Evolutionary conservation across 2,329 filamentous ascomycete genomes (phyloP).

Genomic region (Alternaria viburni): DNA sequence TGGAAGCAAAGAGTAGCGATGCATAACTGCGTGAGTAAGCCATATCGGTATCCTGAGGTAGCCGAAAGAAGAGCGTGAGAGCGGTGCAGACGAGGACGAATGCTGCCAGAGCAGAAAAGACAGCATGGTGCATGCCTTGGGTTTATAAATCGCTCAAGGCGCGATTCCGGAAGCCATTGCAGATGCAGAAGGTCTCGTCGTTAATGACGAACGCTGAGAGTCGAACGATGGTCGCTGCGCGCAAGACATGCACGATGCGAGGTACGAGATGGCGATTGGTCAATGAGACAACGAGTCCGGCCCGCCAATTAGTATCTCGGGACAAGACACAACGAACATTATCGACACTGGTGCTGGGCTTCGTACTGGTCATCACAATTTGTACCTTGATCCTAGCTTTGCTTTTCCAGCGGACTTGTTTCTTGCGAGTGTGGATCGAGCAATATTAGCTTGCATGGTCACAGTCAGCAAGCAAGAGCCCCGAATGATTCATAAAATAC

Average conservation of each 20-base stretch:
- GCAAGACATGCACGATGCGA: conserved; percentile 23
- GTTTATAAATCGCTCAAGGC: neutral
- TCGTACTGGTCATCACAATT: neutral
- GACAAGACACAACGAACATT: neutral
- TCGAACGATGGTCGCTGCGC: conserved; percentile 4
- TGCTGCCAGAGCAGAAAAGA: conserved; percentile 9
- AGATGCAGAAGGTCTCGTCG: conserved; percentile 22
- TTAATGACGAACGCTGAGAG: conserved; percentile 14
- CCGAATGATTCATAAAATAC: neutral
- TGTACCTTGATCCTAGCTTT: neutral
- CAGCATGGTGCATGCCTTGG: conserved; percentile 38
- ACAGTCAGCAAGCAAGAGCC: neutral
- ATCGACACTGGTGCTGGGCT: neutral
- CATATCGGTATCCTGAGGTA: conserved; percentile 31
- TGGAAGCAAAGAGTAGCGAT: conserved; percentile 26
- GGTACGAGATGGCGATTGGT: conserved; percentile 23
- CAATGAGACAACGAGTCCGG: neutral
- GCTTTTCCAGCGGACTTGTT: neutral
- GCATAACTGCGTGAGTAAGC: conserved; percentile 17
- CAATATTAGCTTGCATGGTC: neutral
- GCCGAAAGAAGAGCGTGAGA: conserved; percentile 28
- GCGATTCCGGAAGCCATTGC: conserved; percentile 21
- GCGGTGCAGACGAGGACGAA: conserved; percentile 24
- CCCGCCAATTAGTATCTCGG: neutral
- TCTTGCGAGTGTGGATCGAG: neutral